Conservation (phyloP, 2,329 filamentous ascomycete genomes). For the Tolypocladium capitatum region DNA sequence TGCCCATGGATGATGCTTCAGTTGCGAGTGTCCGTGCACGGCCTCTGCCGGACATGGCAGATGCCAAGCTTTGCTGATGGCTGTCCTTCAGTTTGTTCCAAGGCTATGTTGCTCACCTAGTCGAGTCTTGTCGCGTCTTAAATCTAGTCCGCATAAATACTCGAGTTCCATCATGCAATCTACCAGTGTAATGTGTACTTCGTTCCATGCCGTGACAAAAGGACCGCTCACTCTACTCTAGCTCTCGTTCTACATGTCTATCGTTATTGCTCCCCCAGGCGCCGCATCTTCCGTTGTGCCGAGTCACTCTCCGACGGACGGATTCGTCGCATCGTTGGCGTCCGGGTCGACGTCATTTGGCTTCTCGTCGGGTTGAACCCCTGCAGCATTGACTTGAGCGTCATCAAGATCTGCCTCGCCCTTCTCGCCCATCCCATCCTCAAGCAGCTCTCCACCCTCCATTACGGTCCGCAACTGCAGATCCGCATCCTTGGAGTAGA, state of each 20-base stretch:
- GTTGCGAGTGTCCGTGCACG: too few species aligned
- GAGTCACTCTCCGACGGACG: not conserved
- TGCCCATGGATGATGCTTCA: too few species aligned
- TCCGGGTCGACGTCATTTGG: not conserved
- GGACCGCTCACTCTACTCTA: not conserved
- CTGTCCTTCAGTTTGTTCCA: too few species aligned
- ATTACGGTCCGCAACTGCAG: constrained; percentile 42
- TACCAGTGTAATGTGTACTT: not conserved
- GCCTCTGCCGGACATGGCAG: too few species aligned
- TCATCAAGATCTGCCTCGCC: constrained; percentile 43
- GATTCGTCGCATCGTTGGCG: constrained; percentile 7
- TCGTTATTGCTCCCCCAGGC: not conserved
- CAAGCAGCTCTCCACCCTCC: constrained; percentile 38
- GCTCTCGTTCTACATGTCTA: not conserved
- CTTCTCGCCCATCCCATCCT: constrained; percentile 44
- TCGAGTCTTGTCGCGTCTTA: not conserved
- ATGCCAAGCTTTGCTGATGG: not conserved
- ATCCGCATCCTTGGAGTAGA: constrained; percentile 45
- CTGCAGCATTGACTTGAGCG: constrained; percentile 41
- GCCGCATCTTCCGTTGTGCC: not conserved
- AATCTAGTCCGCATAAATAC: not conserved
- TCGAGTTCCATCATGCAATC: not conserved
- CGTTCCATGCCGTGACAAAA: not conserved
- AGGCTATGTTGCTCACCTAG: not conserved
- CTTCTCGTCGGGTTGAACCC: constrained; percentile 18